Evolutionary conservation across 1,139 yeast species (phyloP).

Genomic region (Pichia sp.): DNA sequence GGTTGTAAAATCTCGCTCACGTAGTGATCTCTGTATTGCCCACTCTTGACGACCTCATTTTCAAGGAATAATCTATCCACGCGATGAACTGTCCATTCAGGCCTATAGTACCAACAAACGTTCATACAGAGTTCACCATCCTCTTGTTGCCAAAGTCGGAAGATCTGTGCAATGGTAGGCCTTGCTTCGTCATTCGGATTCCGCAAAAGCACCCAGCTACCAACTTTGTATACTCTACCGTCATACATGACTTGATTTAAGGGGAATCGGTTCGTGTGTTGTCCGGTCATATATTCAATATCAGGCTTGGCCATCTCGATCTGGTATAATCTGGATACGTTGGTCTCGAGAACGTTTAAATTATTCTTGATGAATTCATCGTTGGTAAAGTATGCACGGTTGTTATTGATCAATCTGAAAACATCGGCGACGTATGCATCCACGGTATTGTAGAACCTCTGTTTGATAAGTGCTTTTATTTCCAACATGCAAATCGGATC

Average conservation of each 20-base stretch:
- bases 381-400: slow-evolving; percentile 45
- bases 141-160: slow-evolving; percentile 82
- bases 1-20: slow-evolving; percentile 87
- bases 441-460: slow-evolving; percentile 71
- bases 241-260: slow-evolving; percentile 73
- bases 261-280: slow-evolving; percentile 46
- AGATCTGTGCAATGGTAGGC: slow-evolving; percentile 91
- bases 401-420: slow-evolving; percentile 66
- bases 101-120: slow-evolving; percentile 96
- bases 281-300: slow-evolving; percentile 61
- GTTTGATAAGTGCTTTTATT: slow-evolving; percentile 77
- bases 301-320: slow-evolving; percentile 79
- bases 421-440: slow-evolving; percentile 74
- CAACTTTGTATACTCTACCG: slow-evolving; percentile 72
- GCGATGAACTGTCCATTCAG: slow-evolving; percentile 95
- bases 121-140: slow-evolving; percentile 77
- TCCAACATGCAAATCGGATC: slow-evolving; percentile 79
- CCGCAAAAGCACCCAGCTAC: slow-evolving; percentile 88
- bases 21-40: slow-evolving; percentile 91
- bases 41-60: slow-evolving; percentile 93
- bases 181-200: slow-evolving; percentile 83
- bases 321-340: slow-evolving; percentile 53
- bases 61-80: slow-evolving; percentile 82
- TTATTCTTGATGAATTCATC: slow-evolving; percentile 58
- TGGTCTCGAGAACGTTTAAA: slow-evolving; percentile 53